Evolutionary conservation across 371 early-diverging fungal genomes (phyloP), one percentile per base, ranked within the genome.

Genomic region (Mortierella polycephala): DNA sequence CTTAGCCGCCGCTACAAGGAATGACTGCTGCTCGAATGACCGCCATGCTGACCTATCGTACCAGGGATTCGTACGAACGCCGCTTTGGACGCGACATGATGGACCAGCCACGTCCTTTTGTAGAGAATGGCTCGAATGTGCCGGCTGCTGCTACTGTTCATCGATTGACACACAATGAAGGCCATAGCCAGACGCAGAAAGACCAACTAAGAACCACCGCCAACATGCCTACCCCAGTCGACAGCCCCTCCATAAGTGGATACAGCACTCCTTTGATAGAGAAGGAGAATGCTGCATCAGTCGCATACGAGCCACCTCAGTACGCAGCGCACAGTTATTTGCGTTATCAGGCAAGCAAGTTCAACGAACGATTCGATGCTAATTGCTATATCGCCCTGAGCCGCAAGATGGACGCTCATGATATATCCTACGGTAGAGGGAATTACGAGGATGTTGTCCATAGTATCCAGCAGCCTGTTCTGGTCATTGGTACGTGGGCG

Each of bases 261-360:
- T 13, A 56, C 11, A 56, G 13, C 37, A 37, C 23, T 23, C 40
- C 56, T 23, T 41, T 69, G 30, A 30, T 4, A 30, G 30, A 41
- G 16, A 14, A 16, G 7, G 54, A 51, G 37, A 44, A 7, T n/a
- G 23, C 23, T 18, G 14, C 16, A n/a, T 39, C 60, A 47, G 59
- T 47, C 7, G 30, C 37, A 18, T 49, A 55, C 51, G 20, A 53
- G 16, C 82, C 86, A 14, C 74, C 83, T 12, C 83, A 95, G 14
- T 98, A 93, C 71, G 93, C 95, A 2, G 97, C 97, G 0, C 98
- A 98, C 69, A 94, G 93, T 60, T 98, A 98, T 69, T 83, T 98
- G 67, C 85, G 96, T 40, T 98, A 98, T 82, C 97, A 98, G 81
- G 98, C 98, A n/a, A 93, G 91, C 63, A 98, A 98, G 82, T 98